A percentile compares a stretch with the other conserved stretches of the same genome.
Evolutionary conservation across 345 rosid genomes (phyloP).

Genomic region (Turnera subulata): DNA sequence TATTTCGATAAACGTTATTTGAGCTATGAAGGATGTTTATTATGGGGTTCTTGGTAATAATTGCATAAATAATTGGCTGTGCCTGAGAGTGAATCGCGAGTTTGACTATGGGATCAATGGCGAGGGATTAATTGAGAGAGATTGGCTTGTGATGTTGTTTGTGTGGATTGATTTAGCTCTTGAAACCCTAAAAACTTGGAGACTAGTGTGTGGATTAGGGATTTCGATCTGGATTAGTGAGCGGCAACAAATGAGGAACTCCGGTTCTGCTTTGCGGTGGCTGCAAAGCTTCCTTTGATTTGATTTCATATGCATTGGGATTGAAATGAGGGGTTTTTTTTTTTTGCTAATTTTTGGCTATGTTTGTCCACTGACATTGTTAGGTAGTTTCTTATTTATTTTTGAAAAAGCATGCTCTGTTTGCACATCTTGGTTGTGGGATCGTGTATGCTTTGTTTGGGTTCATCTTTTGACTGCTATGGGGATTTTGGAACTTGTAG

Average conservation of each 20-base stretch:
- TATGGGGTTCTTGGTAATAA: too few species aligned
- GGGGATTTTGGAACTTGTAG: too few species aligned
- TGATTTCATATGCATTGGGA: background rate
- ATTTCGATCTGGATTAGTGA: conserved; percentile 1
- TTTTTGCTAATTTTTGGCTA: background rate
- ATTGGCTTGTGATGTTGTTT: conserved; percentile 4
- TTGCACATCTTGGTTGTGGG: too few species aligned
- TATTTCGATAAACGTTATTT: background rate
- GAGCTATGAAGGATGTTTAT: background rate
- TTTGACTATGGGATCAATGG: conserved; percentile 17
- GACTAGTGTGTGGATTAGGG: background rate
- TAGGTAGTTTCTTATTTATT: too few species aligned
- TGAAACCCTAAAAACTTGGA: conserved; percentile 20
- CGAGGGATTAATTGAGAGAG: conserved; percentile 1
- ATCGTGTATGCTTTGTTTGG: too few species aligned
- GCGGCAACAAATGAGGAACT: conserved; percentile 3
- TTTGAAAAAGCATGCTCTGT: too few species aligned
- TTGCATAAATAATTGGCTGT: conserved; percentile 2
- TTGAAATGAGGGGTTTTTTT: background rate
- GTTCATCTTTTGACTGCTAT: too few species aligned
- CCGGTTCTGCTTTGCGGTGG: conserved; percentile 15
- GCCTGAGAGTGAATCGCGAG: conserved; percentile 7
- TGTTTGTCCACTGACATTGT: too few species aligned
- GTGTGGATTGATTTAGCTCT: background rate
- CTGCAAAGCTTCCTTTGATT: background rate